phyloP scores from a whole-genome alignment of 2,329 filamentous ascomycete genomes.

The Emergomyces orientalis region DNA sequence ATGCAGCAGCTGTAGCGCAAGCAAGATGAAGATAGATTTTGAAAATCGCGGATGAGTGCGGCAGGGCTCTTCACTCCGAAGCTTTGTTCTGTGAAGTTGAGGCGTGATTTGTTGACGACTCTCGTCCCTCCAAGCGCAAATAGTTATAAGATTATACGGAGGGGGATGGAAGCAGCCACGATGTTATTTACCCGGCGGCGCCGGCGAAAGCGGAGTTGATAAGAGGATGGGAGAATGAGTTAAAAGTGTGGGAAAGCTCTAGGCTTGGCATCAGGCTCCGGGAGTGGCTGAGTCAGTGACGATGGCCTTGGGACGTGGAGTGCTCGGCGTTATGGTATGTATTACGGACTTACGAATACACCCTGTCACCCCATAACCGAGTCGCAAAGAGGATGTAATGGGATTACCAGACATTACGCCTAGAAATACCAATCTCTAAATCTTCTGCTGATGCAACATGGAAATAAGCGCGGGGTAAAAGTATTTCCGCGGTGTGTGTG shows the following conservation, averaged over 20 bases:
- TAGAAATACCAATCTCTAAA: not conserved
- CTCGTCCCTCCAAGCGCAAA: not conserved
- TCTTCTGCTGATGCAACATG: not conserved
- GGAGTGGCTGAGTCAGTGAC: slow-evolving; percentile 4
- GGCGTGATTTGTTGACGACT: not conserved
- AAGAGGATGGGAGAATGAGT: not conserved
- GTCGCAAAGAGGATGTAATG: not conserved
- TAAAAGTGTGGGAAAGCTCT: not conserved
- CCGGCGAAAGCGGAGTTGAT: not conserved
- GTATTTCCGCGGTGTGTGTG: not conserved
- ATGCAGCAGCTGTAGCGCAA: not conserved
- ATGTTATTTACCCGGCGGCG: not conserved
- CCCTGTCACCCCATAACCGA: not conserved
- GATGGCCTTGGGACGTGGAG: not conserved
- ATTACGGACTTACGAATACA: not conserved
- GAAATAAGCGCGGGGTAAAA: not conserved
- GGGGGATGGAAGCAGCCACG: not conserved
- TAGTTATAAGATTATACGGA: not conserved
- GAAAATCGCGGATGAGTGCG: not conserved
- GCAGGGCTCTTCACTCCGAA: not conserved
- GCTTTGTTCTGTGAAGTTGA: not conserved
- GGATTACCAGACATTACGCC: not conserved
- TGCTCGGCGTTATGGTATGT: not conserved
- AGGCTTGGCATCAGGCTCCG: not conserved
- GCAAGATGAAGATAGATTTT: not conserved